Evolutionary conservation across 768 basidiomycete species (phyloP), one percentile per base, ranked within the genome.

Genomic region (Lactifluus rugatus): DNA sequence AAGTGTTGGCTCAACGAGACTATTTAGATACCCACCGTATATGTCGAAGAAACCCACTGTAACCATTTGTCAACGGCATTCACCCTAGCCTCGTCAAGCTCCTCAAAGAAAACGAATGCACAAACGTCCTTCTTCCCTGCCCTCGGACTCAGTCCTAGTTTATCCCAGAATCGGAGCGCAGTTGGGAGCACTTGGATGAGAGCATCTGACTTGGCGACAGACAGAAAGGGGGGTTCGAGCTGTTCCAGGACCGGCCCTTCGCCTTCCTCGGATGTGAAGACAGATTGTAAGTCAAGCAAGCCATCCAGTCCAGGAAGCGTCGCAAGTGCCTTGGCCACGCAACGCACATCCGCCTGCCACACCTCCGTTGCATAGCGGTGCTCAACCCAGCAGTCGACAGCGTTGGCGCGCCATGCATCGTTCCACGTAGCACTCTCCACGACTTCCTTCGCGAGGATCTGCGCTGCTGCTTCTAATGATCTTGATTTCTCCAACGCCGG

Each of bases 141-240:
- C 48, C 78, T 76, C 0, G 91, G 91, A 16, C 76, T 75, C 45
- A 93, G 67, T 0, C 87, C 89, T 13, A 92, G 76, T 68, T 90
- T 93, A 64, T 88, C 85, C 90, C 91, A 93, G 68, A 92, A 93
- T 2, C 84, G 77, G 23, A 93, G 66, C 0, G 89, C 85, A 4
- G 87, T 70, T 2, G 89, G 84, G 14, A 81, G 69, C 17, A 89
- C 69, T 42, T 89, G 82, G n/a, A 93, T 74, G 26, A 89, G 70
- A 3, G 81, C 76, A 37, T 84, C 83, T 2, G 80, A 79, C 65
- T 88, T 89, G 2, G 80, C 83, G 28, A 88, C 75, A 0, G 83
- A 74, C 11, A 93, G 67, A 72, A 80, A 74, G 0, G 88, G 87
- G 1, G 77, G 67, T 8, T 81, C 76, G 54, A 83, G 66, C 1